Percentiles rank a stretch among this genome's conserved stretches.
phyloP scores from a whole-genome alignment of 176 grass and related monocot species.

The Ananas comosus region DNA sequence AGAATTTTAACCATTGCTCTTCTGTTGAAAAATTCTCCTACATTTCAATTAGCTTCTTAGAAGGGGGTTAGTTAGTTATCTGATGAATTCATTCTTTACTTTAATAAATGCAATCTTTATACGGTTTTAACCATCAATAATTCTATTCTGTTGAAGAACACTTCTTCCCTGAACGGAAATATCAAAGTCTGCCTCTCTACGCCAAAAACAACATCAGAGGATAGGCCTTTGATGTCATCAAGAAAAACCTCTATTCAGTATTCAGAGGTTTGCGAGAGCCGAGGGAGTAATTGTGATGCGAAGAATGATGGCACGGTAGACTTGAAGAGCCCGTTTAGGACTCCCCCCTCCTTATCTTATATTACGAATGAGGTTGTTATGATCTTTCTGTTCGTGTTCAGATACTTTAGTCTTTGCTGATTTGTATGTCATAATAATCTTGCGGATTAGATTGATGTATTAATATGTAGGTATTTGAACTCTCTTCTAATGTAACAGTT shows the following conservation, averaged over 20 bases:
- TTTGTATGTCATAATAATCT: background rate
- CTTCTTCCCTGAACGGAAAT: conserved; percentile 38
- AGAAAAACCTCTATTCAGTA: conserved; percentile 17
- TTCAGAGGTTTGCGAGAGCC: conserved; percentile 10
- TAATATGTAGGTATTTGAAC: background rate
- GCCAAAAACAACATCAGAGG: background rate
- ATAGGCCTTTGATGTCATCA: conserved; percentile 15
- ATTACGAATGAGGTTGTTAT: conserved; percentile 42
- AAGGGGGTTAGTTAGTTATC: background rate
- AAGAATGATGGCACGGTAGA: conserved; percentile 28
- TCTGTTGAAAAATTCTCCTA: too few species aligned
- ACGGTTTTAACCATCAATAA: background rate
- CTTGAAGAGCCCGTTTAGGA: conserved; percentile 61
- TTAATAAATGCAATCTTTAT: background rate
- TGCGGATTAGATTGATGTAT: background rate
- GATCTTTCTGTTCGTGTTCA: background rate
- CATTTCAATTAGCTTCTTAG: too few species aligned
- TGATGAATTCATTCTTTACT: background rate
- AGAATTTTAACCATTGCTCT: too few species aligned
- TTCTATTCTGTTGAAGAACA: conserved; percentile 17
- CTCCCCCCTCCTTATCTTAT: conserved; percentile 70
- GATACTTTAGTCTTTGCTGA: background rate
- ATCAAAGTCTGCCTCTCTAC: conserved; percentile 65
- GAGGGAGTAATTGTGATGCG: conserved; percentile 20
- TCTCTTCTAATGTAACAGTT: conserved; percentile 8